Conservation (phyloP, 352 stramenopile species). For the Pythium periplocum region DNA sequence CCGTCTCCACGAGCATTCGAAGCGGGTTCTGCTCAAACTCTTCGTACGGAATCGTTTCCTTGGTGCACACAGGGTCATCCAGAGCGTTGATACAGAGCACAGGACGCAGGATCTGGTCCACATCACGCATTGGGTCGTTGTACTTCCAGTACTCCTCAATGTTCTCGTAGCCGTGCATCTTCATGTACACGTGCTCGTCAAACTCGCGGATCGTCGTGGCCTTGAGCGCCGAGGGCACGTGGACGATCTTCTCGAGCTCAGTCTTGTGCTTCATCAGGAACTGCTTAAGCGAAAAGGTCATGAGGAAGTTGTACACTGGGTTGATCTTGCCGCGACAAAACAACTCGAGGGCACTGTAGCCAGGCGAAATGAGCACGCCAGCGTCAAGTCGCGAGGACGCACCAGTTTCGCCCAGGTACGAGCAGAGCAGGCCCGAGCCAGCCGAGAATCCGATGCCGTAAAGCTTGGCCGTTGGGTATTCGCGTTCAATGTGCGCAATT, state of each 20-base stretch:
- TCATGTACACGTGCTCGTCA: slow-evolving; percentile 76
- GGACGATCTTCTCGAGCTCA: slow-evolving; percentile 37
- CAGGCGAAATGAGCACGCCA: slow-evolving; percentile 65
- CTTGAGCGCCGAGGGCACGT: slow-evolving; percentile 37
- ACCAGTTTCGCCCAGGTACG: slow-evolving; percentile 65
- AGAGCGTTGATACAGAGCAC: slow-evolving; percentile 72
- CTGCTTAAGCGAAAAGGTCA: slow-evolving; percentile 69
- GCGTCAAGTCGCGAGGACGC: slow-evolving; percentile 41
- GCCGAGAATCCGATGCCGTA: slow-evolving; percentile 74
- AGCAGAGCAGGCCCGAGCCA: slow-evolving; percentile 61
- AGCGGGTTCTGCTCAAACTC: slow-evolving; percentile 45
- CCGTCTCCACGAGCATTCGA: slow-evolving; percentile 48
- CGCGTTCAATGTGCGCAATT: slow-evolving; percentile 40
- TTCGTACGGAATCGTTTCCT: slow-evolving; percentile 63
- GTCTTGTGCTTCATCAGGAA: slow-evolving; percentile 50
- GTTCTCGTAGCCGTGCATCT: slow-evolving; percentile 66
- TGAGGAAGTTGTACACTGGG: slow-evolving; percentile 69
- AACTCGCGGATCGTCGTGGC: slow-evolving; percentile 62
- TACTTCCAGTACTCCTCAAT: slow-evolving; percentile 59
- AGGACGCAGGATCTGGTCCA: slow-evolving; percentile 46
- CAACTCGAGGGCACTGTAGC: slow-evolving; percentile 72
- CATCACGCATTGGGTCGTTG: slow-evolving; percentile 74
- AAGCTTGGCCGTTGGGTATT: slow-evolving; percentile 40
- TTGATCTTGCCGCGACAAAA: slow-evolving; percentile 65
- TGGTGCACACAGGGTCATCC: slow-evolving; percentile 73